These are phyloP conservation scores for Protea cynaroides DNA, from an alignment of 164 flowering plant genomes.

Conservation along the genomic window DNA sequence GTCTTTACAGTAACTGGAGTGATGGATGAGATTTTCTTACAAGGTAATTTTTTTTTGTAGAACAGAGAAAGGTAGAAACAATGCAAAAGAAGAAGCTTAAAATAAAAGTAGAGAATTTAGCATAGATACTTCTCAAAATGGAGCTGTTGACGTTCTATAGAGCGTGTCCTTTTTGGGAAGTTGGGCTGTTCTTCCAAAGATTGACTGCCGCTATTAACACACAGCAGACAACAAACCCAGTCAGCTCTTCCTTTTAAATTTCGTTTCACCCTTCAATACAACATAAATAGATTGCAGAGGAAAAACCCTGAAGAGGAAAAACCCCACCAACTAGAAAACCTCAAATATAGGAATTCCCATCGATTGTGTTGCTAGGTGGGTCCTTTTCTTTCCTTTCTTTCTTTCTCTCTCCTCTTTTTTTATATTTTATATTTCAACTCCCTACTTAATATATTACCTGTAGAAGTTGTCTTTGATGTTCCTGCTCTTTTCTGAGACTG, in stretches of 20 bases:
- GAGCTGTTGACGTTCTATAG: conserved; percentile 45
- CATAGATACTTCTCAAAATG: conserved; percentile 38
- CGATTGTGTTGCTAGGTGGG: no score
- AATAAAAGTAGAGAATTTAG: neutral
- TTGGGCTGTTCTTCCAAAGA: conserved; percentile 26
- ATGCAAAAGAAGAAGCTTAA: neutral
- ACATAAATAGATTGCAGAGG: neutral
- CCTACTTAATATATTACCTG: no score
- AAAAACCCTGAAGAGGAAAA: neutral
- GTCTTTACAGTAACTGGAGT: no score
- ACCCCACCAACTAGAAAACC: neutral
- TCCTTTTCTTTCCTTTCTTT: no score
- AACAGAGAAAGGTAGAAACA: neutral
- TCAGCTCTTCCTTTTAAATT: neutral
- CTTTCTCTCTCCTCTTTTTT: no score
- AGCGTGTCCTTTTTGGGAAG: conserved; percentile 32
- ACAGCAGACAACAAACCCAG: neutral
- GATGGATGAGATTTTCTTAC: no score
- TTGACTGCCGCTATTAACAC: conserved; percentile 19
- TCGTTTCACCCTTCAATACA: no score
- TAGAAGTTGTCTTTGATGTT: neutral
- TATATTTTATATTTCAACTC: no score
- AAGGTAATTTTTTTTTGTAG: no score
- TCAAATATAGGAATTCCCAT: no score
- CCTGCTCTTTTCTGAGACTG: conserved; percentile 37